Evolutionary conservation across 805 yeast genomes (phyloP), one percentile per base, ranked within the genome.

Genomic region (Saccharomycopsis sp.): DNA sequence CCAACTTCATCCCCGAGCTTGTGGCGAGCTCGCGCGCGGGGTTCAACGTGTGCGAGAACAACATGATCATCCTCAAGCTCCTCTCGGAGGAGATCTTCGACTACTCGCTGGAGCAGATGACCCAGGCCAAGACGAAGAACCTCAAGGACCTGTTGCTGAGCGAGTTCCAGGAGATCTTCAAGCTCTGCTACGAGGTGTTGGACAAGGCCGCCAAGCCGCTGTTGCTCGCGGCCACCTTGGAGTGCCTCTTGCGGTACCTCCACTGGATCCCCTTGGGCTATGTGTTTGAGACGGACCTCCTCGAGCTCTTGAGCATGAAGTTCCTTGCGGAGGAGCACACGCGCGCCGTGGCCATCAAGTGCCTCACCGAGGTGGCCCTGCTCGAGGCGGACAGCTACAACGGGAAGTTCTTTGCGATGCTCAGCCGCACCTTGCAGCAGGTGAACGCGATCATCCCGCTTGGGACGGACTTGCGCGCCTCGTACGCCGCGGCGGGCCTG

Each of bases 81-180:
- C 79, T 94, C 65, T 85, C 95, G 55, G 99, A 94, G 74, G 99
- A 94, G 73, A 95, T 94, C 18, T 94, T 92, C 70, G 98, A 94
- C 73, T 94, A 79, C 69, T 85, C 95, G n/a, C 89, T 91, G 53
- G 97, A 91, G 63, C 96, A 89, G 69, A 85, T 94, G 89, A 94
- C 99, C 50, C 97, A 90, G 72, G 96, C 97, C 3, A 92, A 92
- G 73, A 89, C 96, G 3, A 81, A 85, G 66, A 81, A 82, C 60
- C 80, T 94, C 70, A 94, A 90, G 71, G 76, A 80, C 53, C 87
- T 90, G 65, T 85, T 94, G 89, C 80, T 88, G 64, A 84, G 85
- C 57, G 98, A 94, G 72, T 94, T 94, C 67, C 88, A 91, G 64
- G 96, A 89, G 69, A 91, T 94, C 65, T 94, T 91, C 75, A 88